Conservation (phyloP, 192 early-diverging fungal species). For the Coemansia sp. region DNA sequence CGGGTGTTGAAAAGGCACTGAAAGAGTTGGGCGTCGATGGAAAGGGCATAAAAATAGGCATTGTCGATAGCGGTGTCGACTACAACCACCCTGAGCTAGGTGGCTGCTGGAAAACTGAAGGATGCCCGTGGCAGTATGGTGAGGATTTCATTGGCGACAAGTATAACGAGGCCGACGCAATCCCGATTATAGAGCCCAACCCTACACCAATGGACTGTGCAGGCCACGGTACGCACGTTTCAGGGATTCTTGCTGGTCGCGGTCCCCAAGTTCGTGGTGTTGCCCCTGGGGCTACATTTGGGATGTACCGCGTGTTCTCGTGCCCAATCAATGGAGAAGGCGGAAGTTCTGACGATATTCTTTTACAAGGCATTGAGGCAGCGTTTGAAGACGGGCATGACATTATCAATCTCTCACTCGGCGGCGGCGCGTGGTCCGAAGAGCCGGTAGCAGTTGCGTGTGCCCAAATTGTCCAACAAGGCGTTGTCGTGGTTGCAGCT, state of each 20-base stretch:
- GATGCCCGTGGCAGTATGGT: slow-evolving; percentile 60
- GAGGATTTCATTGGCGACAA: slow-evolving; percentile 67
- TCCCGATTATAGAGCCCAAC: slow-evolving; percentile 55
- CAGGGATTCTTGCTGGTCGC: slow-evolving; percentile 61
- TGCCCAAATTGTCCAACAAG: slow-evolving; percentile 45
- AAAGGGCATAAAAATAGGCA: slow-evolving; percentile 64
- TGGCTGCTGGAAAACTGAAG: slow-evolving; percentile 60
- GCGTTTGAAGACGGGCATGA: slow-evolving; percentile 51
- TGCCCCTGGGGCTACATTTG: slow-evolving; percentile 63
- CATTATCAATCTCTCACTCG: slow-evolving; percentile 69
- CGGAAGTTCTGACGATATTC: slow-evolving; percentile 49
- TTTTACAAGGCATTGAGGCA: slow-evolving; percentile 62
- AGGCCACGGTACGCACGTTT: slow-evolving; percentile 71
- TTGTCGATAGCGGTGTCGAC: slow-evolving; percentile 72
- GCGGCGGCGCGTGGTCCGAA: slow-evolving; percentile 59
- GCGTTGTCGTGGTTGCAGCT: slow-evolving; percentile 65
- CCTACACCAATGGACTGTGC: slow-evolving; percentile 57
- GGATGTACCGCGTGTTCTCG: slow-evolving; percentile 66
- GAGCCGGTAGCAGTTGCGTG: slow-evolving; percentile 50
- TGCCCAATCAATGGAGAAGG: slow-evolving; percentile 47
- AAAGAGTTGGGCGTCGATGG: slow-evolving; percentile 56
- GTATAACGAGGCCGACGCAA: slow-evolving; percentile 28
- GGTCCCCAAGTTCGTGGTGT: slow-evolving; percentile 58
- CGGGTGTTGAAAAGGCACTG: slow-evolving; percentile 55
- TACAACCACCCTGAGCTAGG: slow-evolving; percentile 68